Evolutionary conservation across 805 yeast species (phyloP).

Genomic region (Yarrowia alimentaria): DNA sequence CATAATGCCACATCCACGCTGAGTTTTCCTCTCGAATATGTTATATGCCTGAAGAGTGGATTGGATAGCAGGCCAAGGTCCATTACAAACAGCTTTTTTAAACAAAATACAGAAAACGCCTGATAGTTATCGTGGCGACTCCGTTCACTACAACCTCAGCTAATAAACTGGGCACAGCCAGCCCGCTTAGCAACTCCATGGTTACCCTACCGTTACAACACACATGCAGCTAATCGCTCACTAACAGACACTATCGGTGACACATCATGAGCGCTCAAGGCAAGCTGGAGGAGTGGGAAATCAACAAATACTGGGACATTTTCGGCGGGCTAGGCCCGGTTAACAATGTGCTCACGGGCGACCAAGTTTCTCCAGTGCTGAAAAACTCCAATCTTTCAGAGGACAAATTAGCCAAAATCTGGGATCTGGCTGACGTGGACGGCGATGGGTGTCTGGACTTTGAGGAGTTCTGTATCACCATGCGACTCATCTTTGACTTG

Average conservation of each 20-base stretch:
- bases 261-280: constrained; percentile 28
- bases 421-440: constrained; percentile 89
- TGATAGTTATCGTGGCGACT: no score
- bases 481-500: constrained; percentile 89
- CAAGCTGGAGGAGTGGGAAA: constrained; percentile 87
- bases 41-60: no score
- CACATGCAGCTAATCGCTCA: constrained; percentile 23
- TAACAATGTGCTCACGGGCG: constrained; percentile 76
- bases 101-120: no score
- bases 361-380: constrained; percentile 78
- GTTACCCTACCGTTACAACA: constrained; percentile 21
- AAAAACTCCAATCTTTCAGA: constrained; percentile 84
- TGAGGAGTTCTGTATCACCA: constrained; percentile 96
- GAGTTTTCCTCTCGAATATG: no score
- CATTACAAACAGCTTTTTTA: no score
- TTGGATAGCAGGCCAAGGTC: no score
- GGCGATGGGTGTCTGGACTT: constrained; percentile 88
- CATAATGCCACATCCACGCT: no score
- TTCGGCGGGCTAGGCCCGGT: constrained; percentile 85
- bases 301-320: constrained; percentile 96
- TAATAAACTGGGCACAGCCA: constrained; percentile 4
- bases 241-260: constrained; percentile 24
- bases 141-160: no score
- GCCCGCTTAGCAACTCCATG: not conserved
- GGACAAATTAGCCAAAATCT: constrained; percentile 72